Evolutionary conservation across 73 alveolate genomes (phyloP), one percentile per base, ranked within the genome.

Genomic region (Paramecium biaurelia): DNA sequence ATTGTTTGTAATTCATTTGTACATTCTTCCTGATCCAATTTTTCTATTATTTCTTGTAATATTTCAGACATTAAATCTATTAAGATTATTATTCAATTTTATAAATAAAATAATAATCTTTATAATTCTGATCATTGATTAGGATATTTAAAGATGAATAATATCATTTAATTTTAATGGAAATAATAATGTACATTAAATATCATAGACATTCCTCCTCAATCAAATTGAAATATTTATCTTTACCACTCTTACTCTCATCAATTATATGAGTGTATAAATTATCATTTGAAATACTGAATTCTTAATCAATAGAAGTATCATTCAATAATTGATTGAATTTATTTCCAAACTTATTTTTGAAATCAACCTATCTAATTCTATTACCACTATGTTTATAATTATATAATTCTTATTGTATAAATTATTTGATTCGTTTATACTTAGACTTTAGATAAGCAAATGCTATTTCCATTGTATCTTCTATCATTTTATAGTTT

Each of bases 171-270:
- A 63, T 63, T 12, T 63, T 63, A 12, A 63, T 63, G 47, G 15
- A 63, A 32, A 23, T 23, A 26, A 26, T 30, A 63, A 63, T 30
- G 47, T 63, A 53, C 68, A 53, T 53, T 15, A 43, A 23, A 79
- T 23, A 79, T 79, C 90, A 79, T n/a, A 79, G 28, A 79, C 90
- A 79, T 23, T 79, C 90, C 11, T 79, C 74, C 9, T 41, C 49
- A 79, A 79, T 79, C 14, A 79, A 20, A 79, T 79, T 79, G 56
- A 79, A 79, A 45, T 79, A 79, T 47, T 24, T 42, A 30, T 45
- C 72, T 24, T 21, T 20, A n/a, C 76, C 70, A 8, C 9, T 24
- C 30, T 30, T 30, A 20, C 56, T 43, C 34, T 79, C 90, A 79
- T 79, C 90, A 18, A 79, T 79, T 1, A 79, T 79, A 11, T 79